A percentile compares a stretch with the other conserved stretches of the same genome.
These are phyloP conservation scores for Lactifluus pinguis DNA, from an alignment of 768 basidiomycete species.

Conservation along the genomic window DNA sequence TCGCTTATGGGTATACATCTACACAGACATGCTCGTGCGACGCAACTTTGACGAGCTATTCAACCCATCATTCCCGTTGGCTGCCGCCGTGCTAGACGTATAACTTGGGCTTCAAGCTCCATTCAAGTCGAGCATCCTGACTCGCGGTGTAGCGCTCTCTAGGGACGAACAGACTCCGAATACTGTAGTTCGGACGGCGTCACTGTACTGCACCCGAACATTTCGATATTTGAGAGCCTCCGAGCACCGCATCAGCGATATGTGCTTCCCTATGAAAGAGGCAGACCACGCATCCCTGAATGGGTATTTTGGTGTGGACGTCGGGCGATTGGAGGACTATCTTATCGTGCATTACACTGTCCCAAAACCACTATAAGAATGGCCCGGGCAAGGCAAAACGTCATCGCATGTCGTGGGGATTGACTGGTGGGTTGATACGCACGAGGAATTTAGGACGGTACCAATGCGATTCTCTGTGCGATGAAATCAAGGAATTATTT, in stretches of 20 bases:
- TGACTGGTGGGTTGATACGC: conserved; percentile 22
- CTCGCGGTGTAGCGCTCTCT: too few relatives aligned
- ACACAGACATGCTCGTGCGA: conserved; percentile 36
- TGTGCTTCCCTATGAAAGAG: conserved; percentile 29
- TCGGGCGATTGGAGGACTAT: conserved; percentile 27
- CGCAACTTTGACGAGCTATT: conserved; percentile 38
- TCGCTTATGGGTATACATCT: conserved; percentile 31
- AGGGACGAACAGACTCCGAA: too few relatives aligned
- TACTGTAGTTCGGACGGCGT: conserved; percentile 10
- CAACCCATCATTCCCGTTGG: conserved; percentile 32
- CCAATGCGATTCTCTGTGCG: neutral
- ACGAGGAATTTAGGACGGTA: conserved; percentile 18
- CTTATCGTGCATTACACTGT: conserved; percentile 30
- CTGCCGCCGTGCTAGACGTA: conserved; percentile 36
- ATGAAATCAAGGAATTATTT: neutral
- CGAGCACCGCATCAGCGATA: conserved; percentile 30
- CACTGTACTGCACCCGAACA: conserved; percentile 29
- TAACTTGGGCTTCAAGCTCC: conserved; percentile 29
- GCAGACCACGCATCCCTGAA: conserved; percentile 39
- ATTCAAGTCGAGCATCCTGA: conserved; percentile 4
- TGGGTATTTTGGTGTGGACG: conserved; percentile 28
- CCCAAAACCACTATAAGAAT: conserved; percentile 24
- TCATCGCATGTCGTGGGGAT: conserved; percentile 19
- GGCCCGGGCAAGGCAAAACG: conserved; percentile 16
- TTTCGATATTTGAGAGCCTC: conserved; percentile 25